Conservation (phyloP, 192 early-diverging fungal genomes). For the Funneliformis geosporum region DNA sequence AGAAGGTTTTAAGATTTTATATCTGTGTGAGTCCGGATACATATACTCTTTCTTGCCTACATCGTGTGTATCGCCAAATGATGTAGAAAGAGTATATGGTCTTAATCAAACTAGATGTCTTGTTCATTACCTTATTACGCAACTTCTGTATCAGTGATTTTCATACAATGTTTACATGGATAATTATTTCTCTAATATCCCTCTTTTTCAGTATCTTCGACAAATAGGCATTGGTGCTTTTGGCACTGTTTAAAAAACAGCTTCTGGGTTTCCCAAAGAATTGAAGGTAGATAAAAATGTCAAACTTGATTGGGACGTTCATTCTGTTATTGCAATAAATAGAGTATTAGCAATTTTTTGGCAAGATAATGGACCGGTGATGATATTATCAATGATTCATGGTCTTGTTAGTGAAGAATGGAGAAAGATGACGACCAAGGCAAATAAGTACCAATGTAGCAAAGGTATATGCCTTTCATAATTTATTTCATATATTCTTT, state of each 20-base stretch:
- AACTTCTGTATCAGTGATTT: neutral
- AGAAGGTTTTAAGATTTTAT: no score
- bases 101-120: no score
- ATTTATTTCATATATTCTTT: no score
- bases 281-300: conserved; percentile 18
- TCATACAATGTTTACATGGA: no score
- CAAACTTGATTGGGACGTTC: conserved; percentile 30
- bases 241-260: conserved; percentile 23
- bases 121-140: neutral
- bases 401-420: neutral
- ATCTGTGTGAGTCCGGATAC: no score
- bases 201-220: conserved; percentile 31
- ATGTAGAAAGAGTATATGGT: no score
- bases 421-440: neutral
- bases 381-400: conserved; percentile 35
- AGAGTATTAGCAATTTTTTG: conserved; percentile 29
- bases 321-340: conserved; percentile 18
- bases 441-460: neutral
- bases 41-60: no score
- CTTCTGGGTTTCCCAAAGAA: neutral
- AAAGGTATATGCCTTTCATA: neutral
- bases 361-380: conserved; percentile 35
- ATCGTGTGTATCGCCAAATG: no score
- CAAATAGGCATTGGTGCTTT: neutral
- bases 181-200: conserved; percentile 4